Conservation (phyloP, 208 protist genomes). For the Wallacemonas rigidus region DNA sequence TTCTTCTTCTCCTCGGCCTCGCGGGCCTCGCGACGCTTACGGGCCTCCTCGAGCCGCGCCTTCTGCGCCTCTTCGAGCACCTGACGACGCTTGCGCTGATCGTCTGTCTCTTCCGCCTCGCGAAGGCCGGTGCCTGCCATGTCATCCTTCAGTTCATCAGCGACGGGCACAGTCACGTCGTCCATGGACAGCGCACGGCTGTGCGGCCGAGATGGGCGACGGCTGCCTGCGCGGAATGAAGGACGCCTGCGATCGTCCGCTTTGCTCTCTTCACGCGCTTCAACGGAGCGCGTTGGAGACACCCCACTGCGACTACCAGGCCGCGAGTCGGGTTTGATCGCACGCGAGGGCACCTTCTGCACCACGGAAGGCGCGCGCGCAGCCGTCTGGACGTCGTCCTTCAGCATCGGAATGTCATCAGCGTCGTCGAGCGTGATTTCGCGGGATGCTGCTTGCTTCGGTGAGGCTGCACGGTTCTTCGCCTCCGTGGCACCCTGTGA, state of each 20-base stretch:
- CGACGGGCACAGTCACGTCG: slow-evolving; percentile 62
- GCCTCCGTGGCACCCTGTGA: slow-evolving; percentile 6
- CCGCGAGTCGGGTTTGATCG: slow-evolving; percentile 10
- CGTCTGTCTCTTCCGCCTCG: slow-evolving; percentile 17
- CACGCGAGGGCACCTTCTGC: slow-evolving; percentile 1
- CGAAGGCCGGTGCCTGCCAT: slow-evolving; percentile 18
- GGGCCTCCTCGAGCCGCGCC: slow-evolving; percentile 33
- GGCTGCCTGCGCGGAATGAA: slow-evolving; percentile 22
- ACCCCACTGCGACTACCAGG: slow-evolving; percentile 6
- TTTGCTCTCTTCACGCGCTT: background rate
- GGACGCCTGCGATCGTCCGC: slow-evolving; percentile 16
- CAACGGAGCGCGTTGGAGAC: slow-evolving; percentile 7
- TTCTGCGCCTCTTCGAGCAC: slow-evolving; percentile 31
- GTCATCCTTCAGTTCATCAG: slow-evolving; percentile 61
- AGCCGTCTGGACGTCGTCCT: slow-evolving; percentile 6
- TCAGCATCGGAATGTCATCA: slow-evolving; percentile 21
- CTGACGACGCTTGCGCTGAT: slow-evolving; percentile 26
- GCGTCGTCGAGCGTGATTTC: slow-evolving; percentile 2
- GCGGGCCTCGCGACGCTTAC: slow-evolving; percentile 26
- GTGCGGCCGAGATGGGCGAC: slow-evolving; percentile 38
- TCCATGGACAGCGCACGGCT: slow-evolving; percentile 56
- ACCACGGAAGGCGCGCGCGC: slow-evolving; percentile 7
- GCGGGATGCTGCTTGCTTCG: background rate
- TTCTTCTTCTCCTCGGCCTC: slow-evolving; percentile 37
- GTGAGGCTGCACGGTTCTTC: background rate